Evolutionary conservation across 2,329 filamentous ascomycete genomes (phyloP).

Genomic region (Cordyceps militaris): DNA sequence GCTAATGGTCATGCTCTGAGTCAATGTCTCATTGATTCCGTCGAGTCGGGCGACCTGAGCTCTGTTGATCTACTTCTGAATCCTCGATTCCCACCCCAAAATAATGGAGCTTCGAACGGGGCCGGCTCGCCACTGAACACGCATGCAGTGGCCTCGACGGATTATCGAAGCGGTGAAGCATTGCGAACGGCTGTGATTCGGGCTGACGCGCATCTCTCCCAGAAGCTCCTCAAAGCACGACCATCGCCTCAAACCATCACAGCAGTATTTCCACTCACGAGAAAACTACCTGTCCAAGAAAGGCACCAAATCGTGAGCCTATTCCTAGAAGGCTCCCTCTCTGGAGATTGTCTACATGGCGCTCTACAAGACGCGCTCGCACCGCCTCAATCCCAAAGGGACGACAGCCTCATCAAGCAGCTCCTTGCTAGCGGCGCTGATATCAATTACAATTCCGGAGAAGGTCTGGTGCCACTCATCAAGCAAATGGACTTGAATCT

Average conservation of each 20-base stretch:
- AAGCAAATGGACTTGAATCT: conserved; percentile 40
- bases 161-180: conserved; percentile 45
- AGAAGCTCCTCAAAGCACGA: conserved; percentile 38
- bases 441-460: conserved; percentile 46
- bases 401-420: conserved; percentile 45
- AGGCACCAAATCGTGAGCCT: conserved; percentile 42
- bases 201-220: conserved; percentile 37
- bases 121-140: conserved; percentile 28
- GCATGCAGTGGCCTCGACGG: conserved; percentile 45
- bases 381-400: conserved; percentile 39
- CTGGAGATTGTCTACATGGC: conserved; percentile 38
- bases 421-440: conserved; percentile 46
- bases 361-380: conserved; percentile 47
- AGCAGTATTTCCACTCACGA: conserved; percentile 41
- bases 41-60: conserved; percentile 39
- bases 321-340: conserved; percentile 43
- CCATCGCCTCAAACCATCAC: conserved; percentile 42
- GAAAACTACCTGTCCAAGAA: conserved; percentile 33
- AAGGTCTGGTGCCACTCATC: conserved; percentile 42
- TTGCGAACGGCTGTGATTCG: conserved; percentile 42
- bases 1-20: conserved; percentile 40
- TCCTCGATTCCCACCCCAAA: conserved; percentile 34
- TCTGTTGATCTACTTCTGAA: conserved; percentile 44
- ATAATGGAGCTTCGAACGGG: conserved; percentile 14
- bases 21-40: conserved; percentile 44